phyloP scores from a whole-genome alignment of 2,329 filamentous ascomycete species.

The Trichocomaceae sp. region DNA sequence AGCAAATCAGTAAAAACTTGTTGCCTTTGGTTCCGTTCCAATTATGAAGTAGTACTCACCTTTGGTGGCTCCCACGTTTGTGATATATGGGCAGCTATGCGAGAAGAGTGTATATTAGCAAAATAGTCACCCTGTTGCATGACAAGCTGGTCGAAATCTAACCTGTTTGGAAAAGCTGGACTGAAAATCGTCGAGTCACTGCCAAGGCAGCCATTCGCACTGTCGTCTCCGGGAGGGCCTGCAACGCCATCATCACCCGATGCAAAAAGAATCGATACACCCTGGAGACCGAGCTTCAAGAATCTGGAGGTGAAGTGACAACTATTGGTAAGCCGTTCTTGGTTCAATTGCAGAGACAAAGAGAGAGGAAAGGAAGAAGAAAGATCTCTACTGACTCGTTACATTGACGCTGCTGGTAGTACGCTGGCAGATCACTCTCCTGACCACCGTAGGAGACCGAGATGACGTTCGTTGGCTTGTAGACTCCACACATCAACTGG shows the following conservation, averaged over 20 bases:
- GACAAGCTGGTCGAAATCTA: neutral
- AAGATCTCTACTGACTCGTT: constrained; percentile 21
- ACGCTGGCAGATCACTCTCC: constrained; percentile 47
- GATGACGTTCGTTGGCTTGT: constrained; percentile 48
- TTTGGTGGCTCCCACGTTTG: constrained; percentile 35
- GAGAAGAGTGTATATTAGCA: neutral
- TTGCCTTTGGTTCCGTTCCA: neutral
- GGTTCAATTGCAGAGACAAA: neutral
- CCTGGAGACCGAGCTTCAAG: constrained; percentile 33
- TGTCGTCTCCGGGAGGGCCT: neutral
- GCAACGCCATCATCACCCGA: constrained; percentile 23
- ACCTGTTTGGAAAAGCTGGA: neutral
- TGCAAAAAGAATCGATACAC: constrained; percentile 25
- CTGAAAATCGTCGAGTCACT: neutral
- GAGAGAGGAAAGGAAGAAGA: neutral
- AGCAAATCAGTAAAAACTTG: neutral
- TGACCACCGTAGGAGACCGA: constrained; percentile 52
- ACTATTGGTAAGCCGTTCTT: neutral
- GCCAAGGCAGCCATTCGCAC: neutral
- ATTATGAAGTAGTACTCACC: neutral
- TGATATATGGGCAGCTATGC: constrained; percentile 44
- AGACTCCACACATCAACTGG: constrained; percentile 30
- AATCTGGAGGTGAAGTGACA: neutral
- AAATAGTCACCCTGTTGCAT: neutral
- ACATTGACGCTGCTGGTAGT: constrained; percentile 47